Evolutionary conservation across 768 basidiomycete species (phyloP).

Genomic region (Mycena albidolilacea): DNA sequence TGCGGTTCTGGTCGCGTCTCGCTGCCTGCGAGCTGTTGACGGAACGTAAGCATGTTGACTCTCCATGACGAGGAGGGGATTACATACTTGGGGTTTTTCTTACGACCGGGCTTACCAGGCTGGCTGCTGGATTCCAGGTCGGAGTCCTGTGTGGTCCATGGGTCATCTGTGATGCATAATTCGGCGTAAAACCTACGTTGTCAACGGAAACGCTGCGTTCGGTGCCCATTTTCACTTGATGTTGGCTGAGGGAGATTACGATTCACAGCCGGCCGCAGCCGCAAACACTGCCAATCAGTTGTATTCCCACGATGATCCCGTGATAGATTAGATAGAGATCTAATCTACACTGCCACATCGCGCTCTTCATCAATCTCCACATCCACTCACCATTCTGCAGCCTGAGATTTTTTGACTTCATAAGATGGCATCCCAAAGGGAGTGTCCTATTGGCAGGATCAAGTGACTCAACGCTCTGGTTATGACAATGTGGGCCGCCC

Average conservation of each 20-base stretch:
- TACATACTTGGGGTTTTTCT: conserved; percentile 91
- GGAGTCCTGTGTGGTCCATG: conserved; percentile 64
- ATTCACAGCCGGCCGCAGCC: not conserved
- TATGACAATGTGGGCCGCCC: conserved; percentile 89
- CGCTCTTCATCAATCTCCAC: too few relatives aligned
- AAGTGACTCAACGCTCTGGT: conserved; percentile 94
- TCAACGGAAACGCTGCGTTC: conserved; percentile 80
- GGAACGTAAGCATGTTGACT: conserved; percentile 35
- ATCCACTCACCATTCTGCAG: too few relatives aligned
- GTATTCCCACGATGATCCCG: too few relatives aligned
- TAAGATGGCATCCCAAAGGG: conserved; percentile 98
- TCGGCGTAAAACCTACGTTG: conserved; percentile 56
- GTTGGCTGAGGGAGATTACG: conserved; percentile 25
- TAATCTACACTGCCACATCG: too few relatives aligned
- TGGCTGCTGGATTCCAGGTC: conserved; percentile 59
- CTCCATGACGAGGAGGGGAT: conserved; percentile 31
- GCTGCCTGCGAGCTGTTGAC: conserved; percentile 85
- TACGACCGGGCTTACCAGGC: conserved; percentile 81
- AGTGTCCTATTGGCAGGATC: conserved; percentile 90
- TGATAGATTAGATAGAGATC: too few relatives aligned
- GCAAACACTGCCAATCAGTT: not conserved
- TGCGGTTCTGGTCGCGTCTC: conserved; percentile 89
- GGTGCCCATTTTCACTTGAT: conserved; percentile 45
- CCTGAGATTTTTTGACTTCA: conserved; percentile 67
- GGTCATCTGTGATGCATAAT: conserved; percentile 7